Evolutionary conservation across 177 flowering plant genomes (phyloP).

Genomic region (Vitis hybrid): DNA sequence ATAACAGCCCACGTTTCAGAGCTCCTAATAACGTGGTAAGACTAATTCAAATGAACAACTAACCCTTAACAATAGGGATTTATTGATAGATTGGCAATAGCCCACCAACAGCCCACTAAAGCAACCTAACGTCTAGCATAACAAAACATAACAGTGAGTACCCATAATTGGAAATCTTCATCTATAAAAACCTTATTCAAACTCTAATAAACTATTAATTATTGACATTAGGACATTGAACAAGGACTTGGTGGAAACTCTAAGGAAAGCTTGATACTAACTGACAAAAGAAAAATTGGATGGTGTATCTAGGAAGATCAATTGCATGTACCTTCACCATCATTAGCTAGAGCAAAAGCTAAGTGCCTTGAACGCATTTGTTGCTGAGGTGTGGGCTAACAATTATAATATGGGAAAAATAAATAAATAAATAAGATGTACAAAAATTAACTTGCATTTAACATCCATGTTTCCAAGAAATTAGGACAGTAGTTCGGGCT

Average conservation of each 20-base stretch:
- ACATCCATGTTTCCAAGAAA: neutral
- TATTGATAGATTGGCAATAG: too few species aligned
- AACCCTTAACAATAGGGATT: too few species aligned
- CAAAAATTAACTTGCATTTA: neutral
- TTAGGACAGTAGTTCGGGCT: too few species aligned
- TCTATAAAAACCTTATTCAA: neutral
- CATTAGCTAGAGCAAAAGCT: slow-evolving; percentile 50
- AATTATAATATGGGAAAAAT: neutral
- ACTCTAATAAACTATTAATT: neutral
- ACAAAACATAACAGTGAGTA: neutral
- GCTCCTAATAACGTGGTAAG: too few species aligned
- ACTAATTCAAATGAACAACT: too few species aligned
- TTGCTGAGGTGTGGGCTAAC: slow-evolving; percentile 69
- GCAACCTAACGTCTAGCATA: too few species aligned
- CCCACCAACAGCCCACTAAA: too few species aligned
- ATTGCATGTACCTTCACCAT: slow-evolving; percentile 30
- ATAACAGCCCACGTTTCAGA: too few species aligned
- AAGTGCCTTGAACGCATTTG: slow-evolving; percentile 63
- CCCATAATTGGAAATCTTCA: neutral
- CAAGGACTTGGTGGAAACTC: slow-evolving; percentile 6
- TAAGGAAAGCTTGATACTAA: neutral
- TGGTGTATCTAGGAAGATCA: too few species aligned
- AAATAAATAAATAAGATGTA: neutral
- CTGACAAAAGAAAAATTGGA: neutral
- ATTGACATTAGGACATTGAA: slow-evolving; percentile 24